These are phyloP conservation scores for Neurospora hispaniola DNA, from an alignment of 495 filamentous ascomycete genomes.

Conservation along the genomic window DNA sequence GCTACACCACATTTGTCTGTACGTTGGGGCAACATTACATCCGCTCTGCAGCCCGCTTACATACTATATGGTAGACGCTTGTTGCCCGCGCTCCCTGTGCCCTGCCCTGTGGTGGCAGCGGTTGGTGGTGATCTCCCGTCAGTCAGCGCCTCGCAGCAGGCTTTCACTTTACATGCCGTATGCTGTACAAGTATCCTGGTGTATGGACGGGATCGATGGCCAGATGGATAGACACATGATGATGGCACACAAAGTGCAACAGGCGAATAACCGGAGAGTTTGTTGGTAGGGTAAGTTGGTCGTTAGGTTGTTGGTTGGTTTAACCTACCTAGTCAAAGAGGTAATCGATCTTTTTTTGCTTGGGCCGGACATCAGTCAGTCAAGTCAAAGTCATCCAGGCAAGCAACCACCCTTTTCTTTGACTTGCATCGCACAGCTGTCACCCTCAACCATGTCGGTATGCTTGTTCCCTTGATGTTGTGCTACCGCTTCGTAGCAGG, in stretches of 20 bases:
- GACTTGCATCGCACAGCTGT: neutral
- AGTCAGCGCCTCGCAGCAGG: neutral
- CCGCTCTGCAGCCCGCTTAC: neutral
- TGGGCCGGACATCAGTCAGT: neutral
- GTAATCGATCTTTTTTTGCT: neutral
- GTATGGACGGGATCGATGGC: neutral
- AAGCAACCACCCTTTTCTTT: neutral
- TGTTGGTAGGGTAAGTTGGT: neutral
- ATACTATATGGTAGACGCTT: neutral
- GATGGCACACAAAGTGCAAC: neutral
- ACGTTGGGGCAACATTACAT: neutral
- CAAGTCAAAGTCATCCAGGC: neutral
- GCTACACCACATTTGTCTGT: neutral
- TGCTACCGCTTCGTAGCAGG: neutral
- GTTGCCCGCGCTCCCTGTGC: neutral
- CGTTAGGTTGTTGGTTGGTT: neutral
- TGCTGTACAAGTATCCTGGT: neutral
- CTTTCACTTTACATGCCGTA: neutral
- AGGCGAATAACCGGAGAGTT: neutral
- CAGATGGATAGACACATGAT: neutral
- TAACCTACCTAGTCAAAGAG: neutral
- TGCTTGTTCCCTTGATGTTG: neutral
- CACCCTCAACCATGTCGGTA: neutral
- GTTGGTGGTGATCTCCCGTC: neutral
- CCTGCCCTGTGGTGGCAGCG: neutral